phyloP scores from a whole-genome alignment of 2,329 filamentous ascomycete species.

The Calonectria honghensis region DNA sequence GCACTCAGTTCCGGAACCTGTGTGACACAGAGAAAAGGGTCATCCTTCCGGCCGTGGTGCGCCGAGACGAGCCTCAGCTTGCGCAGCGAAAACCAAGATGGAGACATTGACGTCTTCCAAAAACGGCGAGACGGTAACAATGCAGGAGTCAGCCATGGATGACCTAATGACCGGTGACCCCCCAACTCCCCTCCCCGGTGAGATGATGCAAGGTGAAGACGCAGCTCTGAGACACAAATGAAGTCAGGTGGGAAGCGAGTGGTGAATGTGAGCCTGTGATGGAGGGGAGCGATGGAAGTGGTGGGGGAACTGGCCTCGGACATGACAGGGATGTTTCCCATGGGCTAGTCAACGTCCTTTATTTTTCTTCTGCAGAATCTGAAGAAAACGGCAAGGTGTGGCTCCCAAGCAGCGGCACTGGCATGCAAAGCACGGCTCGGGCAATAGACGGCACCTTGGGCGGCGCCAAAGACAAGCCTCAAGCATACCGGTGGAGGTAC shows the following conservation, averaged over 20 bases:
- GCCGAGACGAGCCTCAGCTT: slow-evolving; percentile 7
- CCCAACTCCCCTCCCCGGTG: slow-evolving; percentile 7
- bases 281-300: slow-evolving; percentile 22
- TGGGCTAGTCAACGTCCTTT: slow-evolving; percentile 11
- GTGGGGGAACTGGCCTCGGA: slow-evolving; percentile 23
- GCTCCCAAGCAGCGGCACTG: slow-evolving; percentile 4
- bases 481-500: slow-evolving; percentile 2
- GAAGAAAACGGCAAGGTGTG: slow-evolving; percentile 19
- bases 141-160: slow-evolving; percentile 6
- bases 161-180: slow-evolving; percentile 17
- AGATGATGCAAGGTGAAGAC: slow-evolving; percentile 28
- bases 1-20: slow-evolving; percentile 1
- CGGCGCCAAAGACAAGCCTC: slow-evolving; percentile 17
- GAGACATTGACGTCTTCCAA: neutral
- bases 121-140: slow-evolving; percentile 10
- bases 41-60: slow-evolving; percentile 2
- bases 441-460: slow-evolving; percentile 16
- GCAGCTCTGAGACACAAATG: slow-evolving; percentile 29
- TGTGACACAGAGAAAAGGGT: slow-evolving; percentile 22
- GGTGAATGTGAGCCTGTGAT: slow-evolving; percentile 24
- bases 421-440: slow-evolving; percentile 17
- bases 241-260: slow-evolving; percentile 28
- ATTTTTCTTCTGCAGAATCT: slow-evolving; percentile 26
- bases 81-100: neutral
- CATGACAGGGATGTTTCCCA: slow-evolving; percentile 21